Evolutionary conservation across 345 rosid genomes (phyloP).

Genomic region (Eucalyptus leucophloia): DNA sequence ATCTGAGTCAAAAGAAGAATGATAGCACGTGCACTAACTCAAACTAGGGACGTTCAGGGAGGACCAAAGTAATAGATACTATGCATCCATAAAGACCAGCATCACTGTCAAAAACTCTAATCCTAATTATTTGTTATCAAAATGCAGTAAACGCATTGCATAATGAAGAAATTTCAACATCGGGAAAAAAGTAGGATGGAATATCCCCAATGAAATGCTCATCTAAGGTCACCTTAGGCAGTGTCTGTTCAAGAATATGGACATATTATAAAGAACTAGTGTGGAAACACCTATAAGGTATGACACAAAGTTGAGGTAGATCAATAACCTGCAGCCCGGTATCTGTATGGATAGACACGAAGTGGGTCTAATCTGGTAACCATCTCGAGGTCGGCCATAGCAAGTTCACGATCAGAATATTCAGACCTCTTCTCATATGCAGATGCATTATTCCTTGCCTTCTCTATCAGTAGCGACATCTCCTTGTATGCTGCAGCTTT

Average conservation of each 20-base stretch:
- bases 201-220: not conserved
- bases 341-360: constrained; percentile 91
- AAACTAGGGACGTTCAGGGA: not conserved
- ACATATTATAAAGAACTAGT: not conserved
- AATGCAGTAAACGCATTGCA: not conserved
- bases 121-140: not conserved
- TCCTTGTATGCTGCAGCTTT: constrained; percentile 74
- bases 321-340: constrained; percentile 86
- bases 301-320: not conserved
- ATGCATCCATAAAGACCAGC: not conserved
- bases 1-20: not conserved
- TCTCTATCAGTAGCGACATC: constrained; percentile 84
- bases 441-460: constrained; percentile 87
- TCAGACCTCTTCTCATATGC: constrained; percentile 97
- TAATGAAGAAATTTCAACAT: not conserved
- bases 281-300: not conserved
- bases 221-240: not conserved
- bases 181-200: not conserved
- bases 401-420: constrained; percentile 82
- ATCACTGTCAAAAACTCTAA: not conserved
- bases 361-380: constrained; percentile 92
- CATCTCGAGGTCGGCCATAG: constrained; percentile 86
- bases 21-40: not conserved
- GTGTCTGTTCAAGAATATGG: not conserved
- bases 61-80: not conserved